Conservation (phyloP, 202 grass and related monocot species). For the Tripidium arundinaceum region DNA sequence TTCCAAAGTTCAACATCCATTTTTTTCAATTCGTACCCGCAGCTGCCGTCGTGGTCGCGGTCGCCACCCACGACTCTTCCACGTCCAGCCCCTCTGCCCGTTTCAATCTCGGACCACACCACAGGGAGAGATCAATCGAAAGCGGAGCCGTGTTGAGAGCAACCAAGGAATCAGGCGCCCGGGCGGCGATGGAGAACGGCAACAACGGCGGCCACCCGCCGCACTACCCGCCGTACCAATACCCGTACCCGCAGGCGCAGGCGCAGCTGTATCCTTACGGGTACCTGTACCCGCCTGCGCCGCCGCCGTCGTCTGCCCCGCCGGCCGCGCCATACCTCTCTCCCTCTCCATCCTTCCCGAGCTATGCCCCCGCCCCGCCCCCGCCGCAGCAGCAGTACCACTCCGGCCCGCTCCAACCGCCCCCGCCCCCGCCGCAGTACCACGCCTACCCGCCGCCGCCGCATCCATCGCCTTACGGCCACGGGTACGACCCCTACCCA, state of each 20-base stretch:
- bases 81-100: background rate
- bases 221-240: constrained; percentile 28
- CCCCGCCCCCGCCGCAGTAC: constrained; percentile 32
- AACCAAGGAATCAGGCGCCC: background rate
- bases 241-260: constrained; percentile 27
- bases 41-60: background rate
- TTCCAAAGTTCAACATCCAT: background rate
- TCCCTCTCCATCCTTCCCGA: constrained; percentile 38
- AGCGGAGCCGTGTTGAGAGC: background rate
- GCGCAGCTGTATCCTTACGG: constrained; percentile 14
- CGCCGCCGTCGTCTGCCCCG: background rate
- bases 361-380: constrained; percentile 22
- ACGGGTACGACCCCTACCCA: constrained; percentile 27
- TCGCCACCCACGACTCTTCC: constrained; percentile 35
- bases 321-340: constrained; percentile 25
- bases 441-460: constrained; percentile 28
- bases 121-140: background rate
- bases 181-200: constrained; percentile 42
- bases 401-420: constrained; percentile 41
- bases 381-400: constrained; percentile 40
- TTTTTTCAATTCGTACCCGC: background rate
- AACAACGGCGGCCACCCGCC: constrained; percentile 27
- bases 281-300: constrained; percentile 24
- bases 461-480: constrained; percentile 24
- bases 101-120: background rate